Percentiles rank a stretch among this genome's conserved stretches.
These are phyloP conservation scores for Paecilomyces sp. DNA, from an alignment of 2,329 filamentous ascomycete species.

Conservation along the genomic window DNA sequence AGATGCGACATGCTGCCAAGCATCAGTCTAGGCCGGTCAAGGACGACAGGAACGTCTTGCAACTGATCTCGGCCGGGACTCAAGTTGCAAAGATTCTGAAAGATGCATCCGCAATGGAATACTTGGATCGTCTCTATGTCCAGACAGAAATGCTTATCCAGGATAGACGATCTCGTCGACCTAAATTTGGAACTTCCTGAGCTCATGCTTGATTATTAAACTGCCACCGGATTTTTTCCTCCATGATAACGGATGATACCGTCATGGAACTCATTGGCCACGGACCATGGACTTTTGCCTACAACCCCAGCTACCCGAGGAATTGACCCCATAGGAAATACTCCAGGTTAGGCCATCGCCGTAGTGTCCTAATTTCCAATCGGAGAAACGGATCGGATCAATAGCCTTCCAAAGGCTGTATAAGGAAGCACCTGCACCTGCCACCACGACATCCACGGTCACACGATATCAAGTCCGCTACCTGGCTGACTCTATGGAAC, in stretches of 20 bases:
- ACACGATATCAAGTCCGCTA: neutral
- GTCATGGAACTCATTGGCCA: neutral
- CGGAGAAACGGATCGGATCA: neutral
- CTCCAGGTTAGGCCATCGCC: neutral
- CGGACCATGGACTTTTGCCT: neutral
- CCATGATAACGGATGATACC: neutral
- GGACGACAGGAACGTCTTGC: slow-evolving; percentile 81
- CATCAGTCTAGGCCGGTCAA: slow-evolving; percentile 77
- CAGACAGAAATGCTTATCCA: slow-evolving; percentile 73
- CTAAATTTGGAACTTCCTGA: slow-evolving; percentile 21
- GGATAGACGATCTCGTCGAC: slow-evolving; percentile 45
- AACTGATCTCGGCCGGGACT: slow-evolving; percentile 78
- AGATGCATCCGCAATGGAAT: slow-evolving; percentile 76
- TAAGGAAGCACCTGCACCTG: neutral
- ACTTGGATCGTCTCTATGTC: slow-evolving; percentile 73
- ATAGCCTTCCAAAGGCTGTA: neutral
- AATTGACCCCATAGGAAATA: neutral
- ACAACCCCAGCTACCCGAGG: neutral
- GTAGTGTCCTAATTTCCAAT: neutral
- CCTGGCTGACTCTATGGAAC: neutral
- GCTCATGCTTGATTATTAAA: neutral
- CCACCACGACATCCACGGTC: neutral
- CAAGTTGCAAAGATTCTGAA: slow-evolving; percentile 84
- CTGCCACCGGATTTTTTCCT: neutral
- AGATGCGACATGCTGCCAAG: slow-evolving; percentile 80